Base-by-base conservation (phyloP, 2,329 filamentous ascomycete genomes). In the Penicillium crustosum region DNA sequence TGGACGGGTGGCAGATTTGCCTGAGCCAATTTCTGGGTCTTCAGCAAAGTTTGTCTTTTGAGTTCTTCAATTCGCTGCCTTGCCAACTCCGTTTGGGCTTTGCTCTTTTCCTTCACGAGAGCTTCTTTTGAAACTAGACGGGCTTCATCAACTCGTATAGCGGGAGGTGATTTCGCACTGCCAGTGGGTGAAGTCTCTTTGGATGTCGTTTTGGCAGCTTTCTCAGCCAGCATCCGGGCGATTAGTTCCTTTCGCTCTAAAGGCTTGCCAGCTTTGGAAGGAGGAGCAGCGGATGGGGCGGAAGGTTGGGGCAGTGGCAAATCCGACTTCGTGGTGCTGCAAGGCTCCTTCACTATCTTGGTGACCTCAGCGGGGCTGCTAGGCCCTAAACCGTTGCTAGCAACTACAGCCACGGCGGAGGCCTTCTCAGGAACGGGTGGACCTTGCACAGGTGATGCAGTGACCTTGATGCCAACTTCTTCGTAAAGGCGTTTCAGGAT, bases 51-150 rank as follows among this genome's bases (percentile, higher is more conserved):
- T 61, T 73, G 75, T 56, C 85, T 87, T 64, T 86, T 86, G 23
- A 94, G 77, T 23, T 88, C 88, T 59, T 91, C 90, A 69, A 96
- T 87, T 64, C 91, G 91, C 69, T 91, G 85, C 62, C 90, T 86
- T 47, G 93, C 81, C 33, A 92, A 77, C 58, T 90, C 90, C 59
- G 90, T 96, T 63, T 91, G 83, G 19, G 84, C 85, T 68, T 88
- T 85, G 33, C 79, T 78, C 63, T 78, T 84, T 66, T 76, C 73
- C 42, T 77, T 78, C 6, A 71, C 69, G 48, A 68, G 63, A 2
- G 59, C 55, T 35, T 65, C 66, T 38, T 67, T 72, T 29, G 66
- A 60, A 5, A 50, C 53, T n/a, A 57, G 29, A 38, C 56, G 51
- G 19, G 52, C 23, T 12, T 57, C 48, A 3, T 33, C 33, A 25